These are phyloP conservation scores for Plasmodium sp. DNA, from an alignment of 169 alveolate genomes.

Conservation along the genomic window DNA sequence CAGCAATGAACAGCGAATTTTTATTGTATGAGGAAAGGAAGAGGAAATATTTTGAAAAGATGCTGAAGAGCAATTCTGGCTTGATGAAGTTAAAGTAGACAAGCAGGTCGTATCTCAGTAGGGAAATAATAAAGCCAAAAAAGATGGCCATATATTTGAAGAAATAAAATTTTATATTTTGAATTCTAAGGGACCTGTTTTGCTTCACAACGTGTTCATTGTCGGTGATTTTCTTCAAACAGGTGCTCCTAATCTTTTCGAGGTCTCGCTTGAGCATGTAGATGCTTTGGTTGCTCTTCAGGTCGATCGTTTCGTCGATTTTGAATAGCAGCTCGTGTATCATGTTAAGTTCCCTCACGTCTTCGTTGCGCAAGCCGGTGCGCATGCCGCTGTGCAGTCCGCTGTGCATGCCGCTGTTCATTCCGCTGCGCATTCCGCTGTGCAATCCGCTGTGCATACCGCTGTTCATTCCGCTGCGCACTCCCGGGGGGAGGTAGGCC, in stretches of 20 bases:
- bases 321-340: conserved; percentile 35
- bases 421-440: background rate
- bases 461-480: background rate
- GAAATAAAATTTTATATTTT: conserved; percentile 57
- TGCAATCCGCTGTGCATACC: background rate
- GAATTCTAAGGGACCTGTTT: conserved; percentile 45
- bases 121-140: conserved; percentile 37
- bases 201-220: conserved; percentile 33
- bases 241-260: conserved; percentile 24
- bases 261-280: conserved; percentile 61
- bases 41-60: conserved; percentile 54
- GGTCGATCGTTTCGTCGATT: conserved; percentile 45
- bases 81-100: conserved; percentile 62
- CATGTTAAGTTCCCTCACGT: conserved; percentile 45
- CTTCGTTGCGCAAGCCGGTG: background rate
- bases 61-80: conserved; percentile 46
- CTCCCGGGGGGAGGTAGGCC: background rate
- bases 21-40: conserved; percentile 55
- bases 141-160: conserved; percentile 61
- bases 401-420: background rate
- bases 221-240: conserved; percentile 23
- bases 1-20: conserved; percentile 55
- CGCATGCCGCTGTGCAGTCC: background rate
- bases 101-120: conserved; percentile 55
- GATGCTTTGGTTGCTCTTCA: conserved; percentile 66